Percentiles rank a stretch among this genome's conserved stretches.
Conservation (phyloP, 179 eudicot genomes). For the Amaranthus tricolor region DNA sequence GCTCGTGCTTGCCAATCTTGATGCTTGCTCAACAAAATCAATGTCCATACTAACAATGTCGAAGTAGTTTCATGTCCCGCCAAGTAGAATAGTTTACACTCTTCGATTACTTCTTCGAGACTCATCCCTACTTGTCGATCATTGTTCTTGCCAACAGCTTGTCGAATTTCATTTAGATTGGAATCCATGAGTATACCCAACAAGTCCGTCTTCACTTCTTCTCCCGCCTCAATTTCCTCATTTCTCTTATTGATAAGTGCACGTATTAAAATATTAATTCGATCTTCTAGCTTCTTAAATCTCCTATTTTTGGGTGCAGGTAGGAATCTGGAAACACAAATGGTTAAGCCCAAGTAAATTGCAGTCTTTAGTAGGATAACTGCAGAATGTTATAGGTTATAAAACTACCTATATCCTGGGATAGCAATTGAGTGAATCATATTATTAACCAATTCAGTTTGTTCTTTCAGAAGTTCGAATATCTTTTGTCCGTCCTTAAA, state of each 20-base stretch:
- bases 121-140: constrained; percentile 17
- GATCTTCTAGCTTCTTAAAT: background rate
- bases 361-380: background rate
- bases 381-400: background rate
- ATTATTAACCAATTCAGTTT: constrained; percentile 10
- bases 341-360: too few relatives aligned
- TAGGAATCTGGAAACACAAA: background rate
- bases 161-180: constrained; percentile 10
- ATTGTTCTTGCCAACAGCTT: background rate
- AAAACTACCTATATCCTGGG: constrained; percentile 26
- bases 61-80: constrained; percentile 33
- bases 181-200: constrained; percentile 29
- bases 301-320: too few relatives aligned
- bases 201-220: constrained; percentile 14
- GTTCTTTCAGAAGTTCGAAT: constrained; percentile 27
- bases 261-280: background rate
- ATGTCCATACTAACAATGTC: constrained; percentile 20
- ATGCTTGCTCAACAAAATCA: constrained; percentile 28
- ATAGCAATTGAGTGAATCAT: constrained; percentile 30
- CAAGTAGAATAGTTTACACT: constrained; percentile 31
- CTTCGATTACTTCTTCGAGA: constrained; percentile 26
- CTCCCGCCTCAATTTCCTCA: constrained; percentile 16
- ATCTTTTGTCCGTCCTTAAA: constrained; percentile 25
- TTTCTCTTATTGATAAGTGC: constrained; percentile 26
- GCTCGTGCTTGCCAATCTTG: constrained; percentile 35